Evolutionary conservation across 768 basidiomycete species (phyloP).

Genomic region (Leccinum obscurum): DNA sequence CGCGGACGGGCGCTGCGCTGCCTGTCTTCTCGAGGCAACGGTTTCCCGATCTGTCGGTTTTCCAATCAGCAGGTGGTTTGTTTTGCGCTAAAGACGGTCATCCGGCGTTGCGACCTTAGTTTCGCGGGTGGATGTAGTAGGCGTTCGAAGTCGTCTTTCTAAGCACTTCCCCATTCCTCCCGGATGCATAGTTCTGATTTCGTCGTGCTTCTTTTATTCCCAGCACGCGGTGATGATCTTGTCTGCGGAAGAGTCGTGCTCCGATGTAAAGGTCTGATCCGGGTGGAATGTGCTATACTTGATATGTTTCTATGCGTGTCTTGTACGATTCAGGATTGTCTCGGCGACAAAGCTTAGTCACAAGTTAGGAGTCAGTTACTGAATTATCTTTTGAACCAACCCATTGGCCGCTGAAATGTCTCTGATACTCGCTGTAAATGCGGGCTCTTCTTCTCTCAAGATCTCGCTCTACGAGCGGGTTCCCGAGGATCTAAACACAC

Average conservation of each 20-base stretch:
- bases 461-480: constrained; percentile 59
- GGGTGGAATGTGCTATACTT: background rate
- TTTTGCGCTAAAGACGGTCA: constrained; percentile 8
- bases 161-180: background rate
- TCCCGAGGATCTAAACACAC: constrained; percentile 30
- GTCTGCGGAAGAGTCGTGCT: background rate
- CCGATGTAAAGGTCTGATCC: constrained; percentile 9
- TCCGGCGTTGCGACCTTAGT: background rate
- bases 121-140: background rate
- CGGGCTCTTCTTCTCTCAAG: constrained; percentile 87
- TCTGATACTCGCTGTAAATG: constrained; percentile 70
- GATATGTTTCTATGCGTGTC: background rate
- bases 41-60: constrained; percentile 19
- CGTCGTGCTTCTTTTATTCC: constrained; percentile 5
- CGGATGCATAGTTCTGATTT: background rate
- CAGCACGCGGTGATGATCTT: background rate
- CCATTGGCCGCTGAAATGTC: constrained; percentile 13
- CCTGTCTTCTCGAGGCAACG: constrained; percentile 14
- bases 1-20: constrained; percentile 12
- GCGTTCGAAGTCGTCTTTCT: background rate
- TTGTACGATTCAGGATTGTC: background rate
- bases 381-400: background rate
- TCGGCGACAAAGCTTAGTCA: background rate
- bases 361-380: background rate
- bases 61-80: constrained; percentile 1